Conservation (phyloP, 177 flowering plant species). For the Vitis hybrid region DNA sequence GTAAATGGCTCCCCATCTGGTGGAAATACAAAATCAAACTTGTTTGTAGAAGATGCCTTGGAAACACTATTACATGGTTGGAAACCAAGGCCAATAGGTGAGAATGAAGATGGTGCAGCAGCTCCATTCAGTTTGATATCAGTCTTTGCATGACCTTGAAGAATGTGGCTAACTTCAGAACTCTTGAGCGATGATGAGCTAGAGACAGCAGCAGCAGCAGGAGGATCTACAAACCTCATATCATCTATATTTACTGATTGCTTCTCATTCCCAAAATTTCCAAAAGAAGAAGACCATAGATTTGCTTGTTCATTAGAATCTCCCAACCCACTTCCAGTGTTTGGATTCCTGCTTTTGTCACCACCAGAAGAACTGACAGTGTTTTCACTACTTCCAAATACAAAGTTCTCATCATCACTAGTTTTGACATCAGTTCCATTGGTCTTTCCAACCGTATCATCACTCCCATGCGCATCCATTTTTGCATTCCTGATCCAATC, state of each 20-base stretch:
- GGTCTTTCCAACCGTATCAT: constrained; percentile 5
- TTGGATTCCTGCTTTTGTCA: too few species aligned
- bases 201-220: too few species aligned
- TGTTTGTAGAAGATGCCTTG: constrained; percentile 3
- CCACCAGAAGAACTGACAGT: too few species aligned
- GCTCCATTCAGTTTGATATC: constrained; percentile 10
- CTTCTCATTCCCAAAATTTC: too few species aligned
- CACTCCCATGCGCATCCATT: background rate
- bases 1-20: constrained; percentile 11
- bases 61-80: constrained; percentile 13
- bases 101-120: constrained; percentile 9
- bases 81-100: constrained; percentile 1
- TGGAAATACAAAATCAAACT: constrained; percentile 9
- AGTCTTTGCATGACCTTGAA: constrained; percentile 3
- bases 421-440: background rate
- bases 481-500: constrained; percentile 3
- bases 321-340: too few species aligned
- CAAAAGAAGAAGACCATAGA: too few species aligned
- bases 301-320: too few species aligned
- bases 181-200: background rate
- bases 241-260: too few species aligned
- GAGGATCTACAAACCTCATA: too few species aligned
- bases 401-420: constrained; percentile 1
- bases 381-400: constrained; percentile 9
- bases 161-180: background rate